Conservation (phyloP, 2,329 filamentous ascomycete species). For the Apiospora phragmitis region DNA sequence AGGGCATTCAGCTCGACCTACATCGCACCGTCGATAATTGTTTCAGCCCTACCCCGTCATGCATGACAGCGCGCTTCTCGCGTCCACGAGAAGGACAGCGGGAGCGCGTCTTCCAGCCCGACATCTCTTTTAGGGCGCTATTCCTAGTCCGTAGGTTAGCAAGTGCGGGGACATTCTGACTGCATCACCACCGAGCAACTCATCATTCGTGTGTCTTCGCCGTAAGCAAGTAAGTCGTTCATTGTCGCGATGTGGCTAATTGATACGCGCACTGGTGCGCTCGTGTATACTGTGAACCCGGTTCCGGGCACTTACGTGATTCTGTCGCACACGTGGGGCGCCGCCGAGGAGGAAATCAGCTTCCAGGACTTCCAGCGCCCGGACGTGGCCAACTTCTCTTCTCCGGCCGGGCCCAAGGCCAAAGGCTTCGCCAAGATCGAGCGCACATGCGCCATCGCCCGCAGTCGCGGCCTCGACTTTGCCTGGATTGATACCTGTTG, state of each 20-base stretch:
- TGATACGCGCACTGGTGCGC: neutral
- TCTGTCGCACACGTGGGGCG: slow-evolving; percentile 7
- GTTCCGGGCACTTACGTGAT: neutral
- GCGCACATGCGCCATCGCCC: neutral
- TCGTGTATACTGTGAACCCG: neutral
- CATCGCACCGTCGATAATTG: neutral
- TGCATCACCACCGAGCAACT: neutral
- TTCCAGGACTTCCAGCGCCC: neutral
- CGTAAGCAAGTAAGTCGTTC: neutral
- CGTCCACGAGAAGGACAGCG: neutral
- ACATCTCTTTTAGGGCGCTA: neutral
- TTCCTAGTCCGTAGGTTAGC: neutral
- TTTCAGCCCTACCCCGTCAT: neutral
- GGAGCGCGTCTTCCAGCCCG: neutral
- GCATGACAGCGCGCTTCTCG: neutral
- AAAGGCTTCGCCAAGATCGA: slow-evolving; percentile 2
- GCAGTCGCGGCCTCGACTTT: neutral
- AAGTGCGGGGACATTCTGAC: neutral
- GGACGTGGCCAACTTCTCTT: neutral
- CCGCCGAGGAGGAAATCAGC: neutral
- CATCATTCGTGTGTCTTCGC: neutral
- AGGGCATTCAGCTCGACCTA: neutral
- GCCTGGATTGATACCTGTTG: slow-evolving; percentile 9
- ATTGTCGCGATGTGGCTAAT: neutral
- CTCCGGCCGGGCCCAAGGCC: neutral